Percentiles rank a stretch among this genome's conserved stretches.
phyloP scores from a whole-genome alignment of 129 eudicot genomes.

The Apium graveolens region DNA sequence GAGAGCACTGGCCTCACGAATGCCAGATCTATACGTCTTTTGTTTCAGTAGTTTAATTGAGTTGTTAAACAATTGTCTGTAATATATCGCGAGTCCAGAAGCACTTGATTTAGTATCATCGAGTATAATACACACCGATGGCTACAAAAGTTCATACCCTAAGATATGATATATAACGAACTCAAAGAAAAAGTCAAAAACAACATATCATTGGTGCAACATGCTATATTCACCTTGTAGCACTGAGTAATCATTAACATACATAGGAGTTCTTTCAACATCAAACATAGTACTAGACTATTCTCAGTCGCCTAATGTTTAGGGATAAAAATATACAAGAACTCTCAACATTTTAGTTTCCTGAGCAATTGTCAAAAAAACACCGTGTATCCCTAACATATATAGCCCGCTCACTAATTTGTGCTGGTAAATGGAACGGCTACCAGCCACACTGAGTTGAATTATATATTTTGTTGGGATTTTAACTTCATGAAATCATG shows the following conservation, averaged over 20 bases:
- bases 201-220: not conserved
- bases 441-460: not conserved
- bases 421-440: not conserved
- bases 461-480: not conserved
- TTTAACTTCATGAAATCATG: constrained; percentile 13
- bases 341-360: constrained; percentile 5
- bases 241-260: not conserved
- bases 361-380: not conserved
- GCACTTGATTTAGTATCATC: no score
- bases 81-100: no score
- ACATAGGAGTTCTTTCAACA: not conserved
- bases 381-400: not conserved
- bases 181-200: no score
- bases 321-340: constrained; percentile 17
- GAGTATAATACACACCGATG: no score
- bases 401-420: not conserved
- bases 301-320: constrained; percentile 6
- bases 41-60: no score
- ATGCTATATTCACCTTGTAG: not conserved
- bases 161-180: no score
- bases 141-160: no score
- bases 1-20: no score
- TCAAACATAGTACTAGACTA: not conserved
- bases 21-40: no score
- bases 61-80: no score